Evolutionary conservation across 768 basidiomycete species (phyloP).

Genomic region (Arthromyces matolae): DNA sequence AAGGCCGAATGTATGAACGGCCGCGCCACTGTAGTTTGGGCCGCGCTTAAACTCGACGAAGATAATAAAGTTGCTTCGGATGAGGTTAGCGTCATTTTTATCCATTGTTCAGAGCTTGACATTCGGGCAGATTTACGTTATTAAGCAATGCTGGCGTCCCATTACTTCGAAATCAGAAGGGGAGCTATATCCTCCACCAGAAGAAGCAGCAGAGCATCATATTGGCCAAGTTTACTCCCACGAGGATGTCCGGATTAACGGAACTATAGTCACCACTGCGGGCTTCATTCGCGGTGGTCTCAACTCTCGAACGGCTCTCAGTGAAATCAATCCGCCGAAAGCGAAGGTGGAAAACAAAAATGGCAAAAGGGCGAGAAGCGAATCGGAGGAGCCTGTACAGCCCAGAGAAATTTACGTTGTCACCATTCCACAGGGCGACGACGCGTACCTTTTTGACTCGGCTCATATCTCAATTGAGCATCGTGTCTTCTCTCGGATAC

Average conservation of each 20-base stretch:
- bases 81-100: not conserved
- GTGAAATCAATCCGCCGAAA: no score
- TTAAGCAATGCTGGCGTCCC: not conserved
- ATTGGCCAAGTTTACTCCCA: not conserved
- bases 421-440: not conserved
- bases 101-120: not conserved
- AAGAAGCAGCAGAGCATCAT: not conserved
- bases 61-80: not conserved
- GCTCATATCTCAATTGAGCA: no score
- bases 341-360: not conserved
- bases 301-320: not conserved
- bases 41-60: not conserved
- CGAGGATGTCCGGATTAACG: not conserved
- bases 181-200: not conserved
- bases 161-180: not conserved
- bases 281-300: not conserved
- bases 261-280: not conserved
- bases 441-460: not conserved
- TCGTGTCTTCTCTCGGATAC: not conserved
- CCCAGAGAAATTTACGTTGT: not conserved
- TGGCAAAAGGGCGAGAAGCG: not conserved
- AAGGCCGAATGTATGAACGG: constrained; percentile 1
- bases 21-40: not conserved
- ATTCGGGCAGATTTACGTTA: not conserved
- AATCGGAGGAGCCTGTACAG: not conserved